These are phyloP conservation scores for Solanum boliviense DNA, from an alignment of 257 asterid species.

Conservation along the genomic window DNA sequence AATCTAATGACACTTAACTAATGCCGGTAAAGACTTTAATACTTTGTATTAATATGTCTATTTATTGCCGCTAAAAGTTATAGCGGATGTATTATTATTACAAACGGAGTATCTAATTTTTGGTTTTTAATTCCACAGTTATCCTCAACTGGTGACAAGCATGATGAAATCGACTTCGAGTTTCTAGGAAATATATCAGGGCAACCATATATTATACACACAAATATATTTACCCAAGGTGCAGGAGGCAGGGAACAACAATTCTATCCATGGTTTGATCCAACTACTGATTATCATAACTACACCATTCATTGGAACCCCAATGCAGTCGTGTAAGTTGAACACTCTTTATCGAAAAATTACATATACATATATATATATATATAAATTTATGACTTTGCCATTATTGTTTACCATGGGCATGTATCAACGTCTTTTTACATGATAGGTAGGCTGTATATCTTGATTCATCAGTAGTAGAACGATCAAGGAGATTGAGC, in stretches of 20 bases:
- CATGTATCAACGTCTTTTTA: neutral
- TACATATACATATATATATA: too few relatives aligned
- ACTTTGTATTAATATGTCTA: too few relatives aligned
- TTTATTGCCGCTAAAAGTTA: too few relatives aligned
- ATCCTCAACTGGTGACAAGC: constrained; percentile 47
- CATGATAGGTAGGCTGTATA: neutral
- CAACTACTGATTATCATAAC: constrained; percentile 58
- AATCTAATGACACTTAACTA: too few relatives aligned
- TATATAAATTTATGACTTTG: neutral
- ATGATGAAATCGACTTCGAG: constrained; percentile 81
- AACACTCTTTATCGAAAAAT: neutral
- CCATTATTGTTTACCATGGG: neutral
- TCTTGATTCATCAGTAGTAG: neutral
- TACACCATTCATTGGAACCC: constrained; percentile 73
- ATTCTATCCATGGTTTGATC: constrained; percentile 75
- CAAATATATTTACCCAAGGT: constrained; percentile 56
- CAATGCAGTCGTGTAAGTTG: constrained; percentile 40
- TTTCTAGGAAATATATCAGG: constrained; percentile 71
- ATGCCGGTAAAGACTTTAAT: too few relatives aligned
- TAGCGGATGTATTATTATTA: neutral
- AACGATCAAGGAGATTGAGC: fast-evolving
- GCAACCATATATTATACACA: constrained; percentile 55
- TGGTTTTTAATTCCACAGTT: constrained; percentile 23
- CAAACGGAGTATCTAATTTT: neutral
- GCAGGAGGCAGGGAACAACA: constrained; percentile 61